phyloP scores from a whole-genome alignment of 805 yeast genomes.

The Saccharomycopsis olivae region DNA sequence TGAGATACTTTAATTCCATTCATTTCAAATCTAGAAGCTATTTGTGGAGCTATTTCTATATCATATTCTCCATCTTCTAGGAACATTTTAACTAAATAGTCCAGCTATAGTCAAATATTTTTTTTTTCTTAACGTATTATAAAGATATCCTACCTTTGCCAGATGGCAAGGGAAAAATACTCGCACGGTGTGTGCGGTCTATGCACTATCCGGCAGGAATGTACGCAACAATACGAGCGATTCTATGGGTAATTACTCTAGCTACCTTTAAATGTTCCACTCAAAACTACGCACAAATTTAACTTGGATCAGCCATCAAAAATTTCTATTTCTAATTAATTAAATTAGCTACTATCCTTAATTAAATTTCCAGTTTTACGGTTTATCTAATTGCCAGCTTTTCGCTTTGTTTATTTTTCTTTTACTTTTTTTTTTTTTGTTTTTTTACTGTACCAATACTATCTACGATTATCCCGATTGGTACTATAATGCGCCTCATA shows the following conservation, averaged over 20 bases:
- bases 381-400: not conserved
- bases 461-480: not conserved
- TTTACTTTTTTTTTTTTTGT: not conserved
- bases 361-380: too few relatives aligned
- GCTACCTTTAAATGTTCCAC: too few relatives aligned
- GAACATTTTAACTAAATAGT: not conserved
- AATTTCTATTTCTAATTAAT: too few relatives aligned
- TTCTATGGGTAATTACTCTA: not conserved
- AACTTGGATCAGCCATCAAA: not conserved
- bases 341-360: too few relatives aligned
- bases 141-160: not conserved
- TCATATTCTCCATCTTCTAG: conserved; percentile 16
- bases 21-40: not conserved
- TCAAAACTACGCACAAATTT: not conserved
- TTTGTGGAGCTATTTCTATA: conserved; percentile 5
- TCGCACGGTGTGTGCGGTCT: too few relatives aligned
- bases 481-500: too few relatives aligned
- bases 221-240: not conserved
- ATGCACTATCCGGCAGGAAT: not conserved
- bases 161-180: not conserved
- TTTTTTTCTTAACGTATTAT: not conserved
- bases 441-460: not conserved
- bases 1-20: not conserved
- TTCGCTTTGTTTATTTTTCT: not conserved
- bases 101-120: not conserved